These are phyloP conservation scores for Ophiostoma novo-ulmi DNA, from an alignment of 2,329 filamentous ascomycete genomes.

Conservation along the genomic window DNA sequence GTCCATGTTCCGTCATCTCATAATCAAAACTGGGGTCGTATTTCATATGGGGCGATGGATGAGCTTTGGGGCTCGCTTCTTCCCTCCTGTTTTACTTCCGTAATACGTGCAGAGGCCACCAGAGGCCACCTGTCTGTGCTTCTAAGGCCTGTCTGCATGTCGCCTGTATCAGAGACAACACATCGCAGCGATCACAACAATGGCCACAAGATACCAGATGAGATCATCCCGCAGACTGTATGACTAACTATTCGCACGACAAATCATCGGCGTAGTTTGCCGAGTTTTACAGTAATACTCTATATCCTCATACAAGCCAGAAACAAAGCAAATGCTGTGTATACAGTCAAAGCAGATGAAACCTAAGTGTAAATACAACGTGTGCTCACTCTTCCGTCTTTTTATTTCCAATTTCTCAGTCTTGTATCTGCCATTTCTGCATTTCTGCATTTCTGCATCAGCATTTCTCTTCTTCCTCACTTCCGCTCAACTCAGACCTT, in stretches of 20 bases:
- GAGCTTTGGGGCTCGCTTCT: neutral
- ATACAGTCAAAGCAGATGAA: neutral
- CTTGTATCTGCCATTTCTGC: neutral
- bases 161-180: neutral
- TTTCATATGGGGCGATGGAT: neutral
- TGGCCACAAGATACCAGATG: no score
- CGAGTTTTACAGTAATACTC: no score
- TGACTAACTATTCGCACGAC: no score
- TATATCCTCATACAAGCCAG: neutral
- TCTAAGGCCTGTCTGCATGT: neutral
- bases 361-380: slow-evolving; percentile 14
- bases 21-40: slow-evolving; percentile 9
- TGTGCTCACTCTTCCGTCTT: neutral
- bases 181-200: neutral
- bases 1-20: neutral
- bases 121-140: neutral
- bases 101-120: slow-evolving; percentile 3
- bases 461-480: neutral
- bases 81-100: slow-evolving; percentile 1
- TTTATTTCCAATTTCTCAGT: neutral
- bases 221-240: neutral
- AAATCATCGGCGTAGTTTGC: no score
- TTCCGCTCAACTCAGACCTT: neutral
- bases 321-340: neutral
- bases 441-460: neutral